Conservation (phyloP, 2,329 filamentous ascomycete genomes). For the Apiospora pterosperma region DNA sequence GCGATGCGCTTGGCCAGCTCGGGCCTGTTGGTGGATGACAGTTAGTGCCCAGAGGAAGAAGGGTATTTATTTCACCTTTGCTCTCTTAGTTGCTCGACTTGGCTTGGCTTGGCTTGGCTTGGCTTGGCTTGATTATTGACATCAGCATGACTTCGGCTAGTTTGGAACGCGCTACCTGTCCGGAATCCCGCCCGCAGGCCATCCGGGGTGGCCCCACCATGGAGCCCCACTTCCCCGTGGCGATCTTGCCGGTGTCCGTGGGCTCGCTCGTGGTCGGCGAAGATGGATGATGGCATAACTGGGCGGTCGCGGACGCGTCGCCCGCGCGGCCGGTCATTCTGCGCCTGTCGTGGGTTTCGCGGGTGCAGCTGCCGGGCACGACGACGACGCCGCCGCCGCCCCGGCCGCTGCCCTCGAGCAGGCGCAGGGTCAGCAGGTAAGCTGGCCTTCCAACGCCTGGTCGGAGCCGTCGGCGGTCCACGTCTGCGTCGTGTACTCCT, state of each 20-base stretch:
- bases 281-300: conserved; percentile 15
- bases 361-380: conserved; percentile 24
- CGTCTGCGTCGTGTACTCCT: conserved; percentile 17
- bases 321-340: conserved; percentile 12
- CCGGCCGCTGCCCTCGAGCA: conserved; percentile 30
- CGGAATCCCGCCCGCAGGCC: conserved; percentile 16
- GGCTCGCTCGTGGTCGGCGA: conserved; percentile 7
- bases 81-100: no score
- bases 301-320: conserved; percentile 6
- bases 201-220: conserved; percentile 11
- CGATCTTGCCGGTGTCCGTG: conserved; percentile 13
- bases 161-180: conserved; percentile 22
- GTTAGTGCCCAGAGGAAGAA: conserved; percentile 7
- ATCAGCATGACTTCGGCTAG: conserved; percentile 22
- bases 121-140: conserved; percentile 8
- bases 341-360: conserved; percentile 19
- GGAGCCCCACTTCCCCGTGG: conserved; percentile 15
- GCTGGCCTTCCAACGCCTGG: conserved; percentile 25
- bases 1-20: conserved; percentile 20
- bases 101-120: no score
- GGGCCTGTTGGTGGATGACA: conserved; percentile 11
- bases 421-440: conserved; percentile 29
- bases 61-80: no score
- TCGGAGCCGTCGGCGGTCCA: conserved; percentile 30
- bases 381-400: conserved; percentile 22